Evolutionary conservation across 2,329 filamentous ascomycete genomes (phyloP).

Genomic region (Calycina marina): DNA sequence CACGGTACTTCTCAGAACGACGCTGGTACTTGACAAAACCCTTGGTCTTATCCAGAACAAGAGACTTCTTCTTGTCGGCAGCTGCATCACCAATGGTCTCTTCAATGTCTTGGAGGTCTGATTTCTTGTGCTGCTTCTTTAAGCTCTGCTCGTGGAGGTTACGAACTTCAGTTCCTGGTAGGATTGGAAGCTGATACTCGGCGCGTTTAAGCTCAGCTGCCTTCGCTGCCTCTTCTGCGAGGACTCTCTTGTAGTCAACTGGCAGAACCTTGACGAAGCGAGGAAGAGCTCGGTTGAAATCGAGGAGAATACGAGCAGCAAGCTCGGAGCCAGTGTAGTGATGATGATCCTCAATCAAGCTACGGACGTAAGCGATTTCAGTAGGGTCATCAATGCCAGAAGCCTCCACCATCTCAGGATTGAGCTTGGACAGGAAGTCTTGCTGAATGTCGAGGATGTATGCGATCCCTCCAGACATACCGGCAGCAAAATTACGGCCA

Average conservation of each 20-base stretch:
- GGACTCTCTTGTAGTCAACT: constrained; percentile 88
- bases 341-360: constrained; percentile 90
- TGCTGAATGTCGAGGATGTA: constrained; percentile 83
- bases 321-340: constrained; percentile 96
- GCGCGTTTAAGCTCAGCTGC: constrained; percentile 72
- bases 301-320: constrained; percentile 81
- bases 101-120: constrained; percentile 64
- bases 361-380: constrained; percentile 81
- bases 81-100: constrained; percentile 76
- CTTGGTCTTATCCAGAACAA: constrained; percentile 93
- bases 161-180: constrained; percentile 50
- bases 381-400: constrained; percentile 68
- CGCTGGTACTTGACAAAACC: constrained; percentile 97
- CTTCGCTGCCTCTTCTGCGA: constrained; percentile 75
- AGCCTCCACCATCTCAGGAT: constrained; percentile 94
- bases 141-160: constrained; percentile 35
- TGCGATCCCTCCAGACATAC: constrained; percentile 97
- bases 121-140: constrained; percentile 53
- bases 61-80: constrained; percentile 78
- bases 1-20: constrained; percentile 84
- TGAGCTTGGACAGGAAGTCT: constrained; percentile 87
- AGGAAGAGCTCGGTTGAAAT: constrained; percentile 81
- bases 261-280: constrained; percentile 90
- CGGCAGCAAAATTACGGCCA: constrained; percentile 92
- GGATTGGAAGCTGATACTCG: constrained; percentile 65